phyloP scores from a whole-genome alignment of 768 basidiomycete species.

The Coprinellus micaceus region DNA sequence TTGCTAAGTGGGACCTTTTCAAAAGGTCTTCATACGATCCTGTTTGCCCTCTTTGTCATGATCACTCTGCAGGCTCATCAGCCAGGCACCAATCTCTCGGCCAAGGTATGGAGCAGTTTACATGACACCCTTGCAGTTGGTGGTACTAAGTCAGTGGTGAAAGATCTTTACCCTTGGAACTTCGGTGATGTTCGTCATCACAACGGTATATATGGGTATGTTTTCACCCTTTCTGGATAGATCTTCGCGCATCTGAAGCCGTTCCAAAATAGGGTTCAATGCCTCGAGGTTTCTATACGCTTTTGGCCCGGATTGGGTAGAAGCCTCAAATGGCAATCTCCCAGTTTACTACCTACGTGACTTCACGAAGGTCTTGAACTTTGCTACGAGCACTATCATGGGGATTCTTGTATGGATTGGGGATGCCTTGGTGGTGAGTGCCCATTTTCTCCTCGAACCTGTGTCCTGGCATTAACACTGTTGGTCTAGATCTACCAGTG shows the following conservation, averaged over 20 bases:
- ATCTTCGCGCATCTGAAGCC: not conserved
- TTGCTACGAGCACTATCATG: not conserved
- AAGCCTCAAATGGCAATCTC: not conserved
- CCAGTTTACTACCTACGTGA: slow-evolving; percentile 1
- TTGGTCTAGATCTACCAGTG: slow-evolving; percentile 1
- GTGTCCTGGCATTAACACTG: not conserved
- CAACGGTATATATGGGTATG: too few species aligned
- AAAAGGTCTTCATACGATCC: not conserved
- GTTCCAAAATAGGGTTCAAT: not conserved
- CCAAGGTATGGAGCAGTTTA: not conserved
- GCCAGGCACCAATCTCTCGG: not conserved
- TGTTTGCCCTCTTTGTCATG: not conserved
- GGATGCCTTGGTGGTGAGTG: not conserved
- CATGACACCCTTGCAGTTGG: not conserved
- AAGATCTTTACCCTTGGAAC: not conserved
- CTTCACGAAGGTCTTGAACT: not conserved
- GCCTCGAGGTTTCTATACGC: too few species aligned
- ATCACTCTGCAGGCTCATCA: not conserved
- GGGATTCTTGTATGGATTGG: too few species aligned
- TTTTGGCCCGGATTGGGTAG: too few species aligned
- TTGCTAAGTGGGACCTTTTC: not conserved
- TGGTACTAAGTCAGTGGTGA: not conserved
- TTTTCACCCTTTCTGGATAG: not conserved
- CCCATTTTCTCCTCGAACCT: not conserved
- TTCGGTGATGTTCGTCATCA: not conserved